Evolutionary conservation across 2,329 filamentous ascomycete genomes (phyloP).

Genomic region (Monosporascus sp.): DNA sequence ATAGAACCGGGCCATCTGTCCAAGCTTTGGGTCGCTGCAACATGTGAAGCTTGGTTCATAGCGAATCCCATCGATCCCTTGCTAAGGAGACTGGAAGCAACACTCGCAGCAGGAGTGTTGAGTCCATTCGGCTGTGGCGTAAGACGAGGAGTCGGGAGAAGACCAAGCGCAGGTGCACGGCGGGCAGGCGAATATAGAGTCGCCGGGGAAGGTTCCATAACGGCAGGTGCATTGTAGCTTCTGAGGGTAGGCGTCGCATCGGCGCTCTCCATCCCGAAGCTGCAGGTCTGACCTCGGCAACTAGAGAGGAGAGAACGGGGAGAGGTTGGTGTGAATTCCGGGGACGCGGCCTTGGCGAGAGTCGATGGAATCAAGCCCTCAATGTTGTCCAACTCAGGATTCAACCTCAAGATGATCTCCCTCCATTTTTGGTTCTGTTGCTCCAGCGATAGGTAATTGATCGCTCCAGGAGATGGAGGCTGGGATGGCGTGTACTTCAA

Average conservation of each 20-base stretch:
- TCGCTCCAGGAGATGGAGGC: constrained; percentile 47
- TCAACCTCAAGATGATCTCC: constrained; percentile 50
- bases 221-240: constrained; percentile 33
- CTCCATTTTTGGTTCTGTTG: constrained; percentile 52
- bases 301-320: constrained; percentile 40
- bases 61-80: constrained; percentile 55
- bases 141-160: constrained; percentile 54
- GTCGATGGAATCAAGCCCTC: constrained; percentile 41
- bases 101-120: constrained; percentile 56
- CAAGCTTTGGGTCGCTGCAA: constrained; percentile 40
- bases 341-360: constrained; percentile 22
- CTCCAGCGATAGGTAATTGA: constrained; percentile 33
- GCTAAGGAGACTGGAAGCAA: constrained; percentile 42
- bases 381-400: constrained; percentile 53
- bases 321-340: constrained; percentile 32
- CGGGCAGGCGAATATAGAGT: constrained; percentile 39
- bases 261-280: constrained; percentile 30
- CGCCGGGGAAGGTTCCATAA: constrained; percentile 46
- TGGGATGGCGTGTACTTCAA: constrained; percentile 71
- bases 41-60: constrained; percentile 48
- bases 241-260: constrained; percentile 38
- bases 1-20: constrained; percentile 47
- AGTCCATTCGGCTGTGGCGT: constrained; percentile 51
- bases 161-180: constrained; percentile 46
- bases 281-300: constrained; percentile 29